Conservation (phyloP, 805 yeast genomes). For the Schizosaccharomyces cryophilus region DNA sequence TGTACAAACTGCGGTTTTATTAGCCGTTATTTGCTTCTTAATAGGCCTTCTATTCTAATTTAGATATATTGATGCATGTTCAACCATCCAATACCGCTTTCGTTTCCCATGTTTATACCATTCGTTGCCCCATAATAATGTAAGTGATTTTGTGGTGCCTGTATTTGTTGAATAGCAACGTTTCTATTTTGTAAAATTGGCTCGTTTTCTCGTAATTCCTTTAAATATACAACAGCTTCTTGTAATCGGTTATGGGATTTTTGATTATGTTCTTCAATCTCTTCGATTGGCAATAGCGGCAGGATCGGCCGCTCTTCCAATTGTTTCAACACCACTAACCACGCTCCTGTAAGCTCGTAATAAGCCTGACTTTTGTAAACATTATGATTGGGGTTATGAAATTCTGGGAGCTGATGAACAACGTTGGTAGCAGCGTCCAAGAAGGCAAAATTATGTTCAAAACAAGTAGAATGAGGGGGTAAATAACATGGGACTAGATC, state of each 20-base stretch:
- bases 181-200: background rate
- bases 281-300: constrained; percentile 17
- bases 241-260: constrained; percentile 20
- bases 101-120: background rate
- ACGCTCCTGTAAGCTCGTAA: constrained; percentile 34
- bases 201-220: background rate
- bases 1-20: background rate
- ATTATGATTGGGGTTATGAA: constrained; percentile 25
- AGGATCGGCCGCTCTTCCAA: constrained; percentile 17
- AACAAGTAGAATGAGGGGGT: constrained; percentile 41
- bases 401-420: constrained; percentile 41
- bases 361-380: constrained; percentile 25
- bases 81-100: background rate
- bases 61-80: background rate
- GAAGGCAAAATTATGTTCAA: constrained; percentile 31
- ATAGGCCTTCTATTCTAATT: background rate
- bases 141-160: background rate
- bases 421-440: constrained; percentile 35
- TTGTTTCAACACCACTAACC: constrained; percentile 25
- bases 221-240: constrained; percentile 22
- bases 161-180: background rate
- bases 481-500: constrained; percentile 51
- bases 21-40: background rate
- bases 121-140: background rate
- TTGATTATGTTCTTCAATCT: constrained; percentile 23